Evolutionary conservation across 345 rosid species (phyloP).

Genomic region (Eutrema heterophyllum): DNA sequence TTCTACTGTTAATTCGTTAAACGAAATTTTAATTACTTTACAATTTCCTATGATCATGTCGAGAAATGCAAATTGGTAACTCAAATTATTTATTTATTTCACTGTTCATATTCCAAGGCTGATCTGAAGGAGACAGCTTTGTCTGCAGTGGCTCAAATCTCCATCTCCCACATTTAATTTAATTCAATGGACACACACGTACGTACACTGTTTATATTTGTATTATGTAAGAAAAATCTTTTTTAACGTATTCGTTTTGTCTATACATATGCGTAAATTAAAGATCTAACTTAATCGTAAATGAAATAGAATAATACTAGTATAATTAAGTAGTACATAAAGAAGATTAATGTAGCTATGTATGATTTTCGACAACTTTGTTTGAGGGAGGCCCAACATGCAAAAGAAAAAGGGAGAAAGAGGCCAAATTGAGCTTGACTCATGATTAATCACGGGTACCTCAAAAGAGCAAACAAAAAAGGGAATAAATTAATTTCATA

Average conservation of each 20-base stretch:
- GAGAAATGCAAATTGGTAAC: constrained; percentile 19
- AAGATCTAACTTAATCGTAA: not conserved
- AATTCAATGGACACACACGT: constrained; percentile 24
- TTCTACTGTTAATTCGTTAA: not conserved
- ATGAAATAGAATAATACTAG: not conserved
- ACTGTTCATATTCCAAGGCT: constrained; percentile 34
- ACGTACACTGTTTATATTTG: constrained; percentile 13
- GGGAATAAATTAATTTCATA: not conserved
- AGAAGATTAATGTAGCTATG: constrained; percentile 25
- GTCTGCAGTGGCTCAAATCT: constrained; percentile 35
- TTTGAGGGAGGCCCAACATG: constrained; percentile 27
- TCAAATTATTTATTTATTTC: not conserved
- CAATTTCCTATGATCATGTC: constrained; percentile 30
- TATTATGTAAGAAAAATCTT: not conserved
- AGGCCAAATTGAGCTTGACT: constrained; percentile 33
- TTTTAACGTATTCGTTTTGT: constrained; percentile 25
- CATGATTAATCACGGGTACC: constrained; percentile 40
- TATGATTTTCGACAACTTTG: constrained; percentile 31
- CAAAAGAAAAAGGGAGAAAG: constrained; percentile 31
- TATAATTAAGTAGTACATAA: constrained; percentile 1
- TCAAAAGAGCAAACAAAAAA: constrained; percentile 21
- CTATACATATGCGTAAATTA: constrained; percentile 11
- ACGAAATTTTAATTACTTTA: constrained; percentile 3
- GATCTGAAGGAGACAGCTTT: constrained; percentile 36
- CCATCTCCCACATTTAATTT: constrained; percentile 27